These are phyloP conservation scores for Erodium moschatum DNA, from an alignment of 441 rosid genomes.

Conservation along the genomic window DNA sequence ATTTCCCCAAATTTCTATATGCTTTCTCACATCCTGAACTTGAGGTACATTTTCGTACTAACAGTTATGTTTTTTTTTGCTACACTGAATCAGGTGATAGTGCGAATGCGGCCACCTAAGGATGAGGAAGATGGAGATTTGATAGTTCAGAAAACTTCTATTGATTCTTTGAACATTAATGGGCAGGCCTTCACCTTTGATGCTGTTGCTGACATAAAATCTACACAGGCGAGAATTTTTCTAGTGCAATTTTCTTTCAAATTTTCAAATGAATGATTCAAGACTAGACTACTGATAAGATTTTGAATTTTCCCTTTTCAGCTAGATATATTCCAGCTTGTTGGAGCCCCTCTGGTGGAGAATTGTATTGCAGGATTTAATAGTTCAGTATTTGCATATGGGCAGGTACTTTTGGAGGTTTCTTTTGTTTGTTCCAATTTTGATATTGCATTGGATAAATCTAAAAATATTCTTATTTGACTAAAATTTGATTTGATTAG, in stretches of 20 bases:
- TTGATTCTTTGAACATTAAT: constrained; percentile 56
- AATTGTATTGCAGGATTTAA: constrained; percentile 96
- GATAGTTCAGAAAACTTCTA: constrained; percentile 54
- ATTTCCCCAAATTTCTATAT: no score
- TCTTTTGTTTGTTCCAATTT: constrained; percentile 7
- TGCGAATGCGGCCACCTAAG: constrained; percentile 76
- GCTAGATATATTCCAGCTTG: constrained; percentile 77
- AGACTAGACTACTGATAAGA: constrained; percentile 9
- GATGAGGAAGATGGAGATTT: constrained; percentile 62
- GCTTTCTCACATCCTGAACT: background rate
- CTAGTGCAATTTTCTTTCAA: background rate
- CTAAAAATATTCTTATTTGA: background rate
- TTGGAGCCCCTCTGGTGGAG: constrained; percentile 88
- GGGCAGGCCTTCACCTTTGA: constrained; percentile 88
- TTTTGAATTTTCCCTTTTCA: constrained; percentile 27
- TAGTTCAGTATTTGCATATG: constrained; percentile 97
- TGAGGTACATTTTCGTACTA: background rate
- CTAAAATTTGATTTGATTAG: constrained; percentile 34
- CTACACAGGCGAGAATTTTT: constrained; percentile 54
- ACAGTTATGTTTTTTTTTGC: background rate
- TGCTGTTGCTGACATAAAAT: constrained; percentile 63
- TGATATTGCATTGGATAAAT: constrained; percentile 13
- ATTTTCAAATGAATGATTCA: constrained; percentile 3
- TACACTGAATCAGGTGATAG: constrained; percentile 48
- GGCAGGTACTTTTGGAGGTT: constrained; percentile 52